Conservation (phyloP, 441 rosid genomes). For the Jatropha podagrica region DNA sequence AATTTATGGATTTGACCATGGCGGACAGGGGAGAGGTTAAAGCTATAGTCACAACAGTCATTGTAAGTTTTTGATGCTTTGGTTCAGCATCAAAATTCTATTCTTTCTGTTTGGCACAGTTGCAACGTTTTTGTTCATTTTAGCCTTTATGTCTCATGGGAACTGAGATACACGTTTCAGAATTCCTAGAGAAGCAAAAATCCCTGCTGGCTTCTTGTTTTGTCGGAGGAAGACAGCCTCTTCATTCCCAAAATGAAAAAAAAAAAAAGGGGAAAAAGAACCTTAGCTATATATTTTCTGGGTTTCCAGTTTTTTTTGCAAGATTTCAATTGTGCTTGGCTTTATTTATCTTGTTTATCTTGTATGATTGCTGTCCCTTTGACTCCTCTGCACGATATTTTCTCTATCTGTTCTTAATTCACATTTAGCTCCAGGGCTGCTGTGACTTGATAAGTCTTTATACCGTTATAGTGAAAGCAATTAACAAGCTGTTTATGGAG, state of each 20-base stretch:
- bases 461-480: neutral
- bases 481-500: neutral
- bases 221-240: no score
- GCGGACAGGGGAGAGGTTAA: conserved; percentile 82
- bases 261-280: no score
- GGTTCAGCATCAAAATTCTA: neutral
- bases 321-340: neutral
- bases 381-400: neutral
- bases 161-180: neutral
- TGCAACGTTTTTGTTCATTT: neutral
- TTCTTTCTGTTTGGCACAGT: neutral
- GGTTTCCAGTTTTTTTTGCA: no score
- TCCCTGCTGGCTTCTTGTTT: neutral
- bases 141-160: neutral
- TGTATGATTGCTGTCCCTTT: neutral
- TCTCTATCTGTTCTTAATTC: neutral
- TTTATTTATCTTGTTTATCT: neutral
- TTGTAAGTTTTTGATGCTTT: conserved; percentile 55
- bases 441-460: neutral
- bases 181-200: neutral
- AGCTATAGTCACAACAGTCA: conserved; percentile 74
- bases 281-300: no score
- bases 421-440: neutral
- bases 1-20: conserved; percentile 69
- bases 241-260: no score